These are phyloP conservation scores for Saccharomyces pastorianus DNA, from an alignment of 1,139 yeast genomes.

Conservation along the genomic window DNA sequence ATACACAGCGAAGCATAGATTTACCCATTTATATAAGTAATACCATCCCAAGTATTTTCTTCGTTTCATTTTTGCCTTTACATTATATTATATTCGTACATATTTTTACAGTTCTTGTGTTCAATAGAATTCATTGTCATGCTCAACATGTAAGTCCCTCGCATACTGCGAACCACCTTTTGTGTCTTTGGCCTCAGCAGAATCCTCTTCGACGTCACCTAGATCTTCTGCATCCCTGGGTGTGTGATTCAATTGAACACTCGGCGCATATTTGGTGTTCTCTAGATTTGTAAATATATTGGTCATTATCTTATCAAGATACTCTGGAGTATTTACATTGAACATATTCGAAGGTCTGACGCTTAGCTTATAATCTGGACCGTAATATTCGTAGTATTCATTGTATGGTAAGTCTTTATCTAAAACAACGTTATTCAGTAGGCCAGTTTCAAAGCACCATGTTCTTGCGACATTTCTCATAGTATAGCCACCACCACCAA, in stretches of 20 bases:
- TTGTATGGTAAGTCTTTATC: conserved; percentile 87
- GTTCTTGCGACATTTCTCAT: conserved; percentile 94
- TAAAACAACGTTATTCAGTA: conserved; percentile 68
- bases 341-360: conserved; percentile 95
- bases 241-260: conserved; percentile 85
- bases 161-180: conserved; percentile 86
- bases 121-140: conserved; percentile 55
- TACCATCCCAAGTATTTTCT: no score
- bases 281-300: conserved; percentile 74
- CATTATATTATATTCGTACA: neutral
- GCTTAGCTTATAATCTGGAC: conserved; percentile 89
- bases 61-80: neutral
- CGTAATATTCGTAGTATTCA: conserved; percentile 93
- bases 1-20: no score
- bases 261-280: conserved; percentile 87
- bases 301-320: conserved; percentile 73
- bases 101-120: neutral
- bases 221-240: conserved; percentile 80
- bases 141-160: conserved; percentile 63
- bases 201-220: conserved; percentile 78
- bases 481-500: conserved; percentile 98
- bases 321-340: conserved; percentile 91
- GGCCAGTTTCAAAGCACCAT: conserved; percentile 92
- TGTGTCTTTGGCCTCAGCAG: conserved; percentile 67
- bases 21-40: no score